Conservation (phyloP, 306 rosid species). For the Hippophae tibetana region DNA sequence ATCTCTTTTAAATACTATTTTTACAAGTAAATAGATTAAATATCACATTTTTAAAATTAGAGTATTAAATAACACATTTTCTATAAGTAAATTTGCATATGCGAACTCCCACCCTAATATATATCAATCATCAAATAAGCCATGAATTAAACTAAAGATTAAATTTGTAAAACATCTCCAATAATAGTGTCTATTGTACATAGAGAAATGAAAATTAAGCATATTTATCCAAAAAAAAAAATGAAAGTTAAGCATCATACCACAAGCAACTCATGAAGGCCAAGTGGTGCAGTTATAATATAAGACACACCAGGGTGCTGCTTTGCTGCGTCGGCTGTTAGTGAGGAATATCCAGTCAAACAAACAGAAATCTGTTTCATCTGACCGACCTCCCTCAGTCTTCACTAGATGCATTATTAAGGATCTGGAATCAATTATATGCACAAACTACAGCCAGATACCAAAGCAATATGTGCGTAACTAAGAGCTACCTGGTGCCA, state of each 20-base stretch:
- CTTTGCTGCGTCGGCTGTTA: conserved; percentile 80
- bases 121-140: conserved; percentile 2
- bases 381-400: conserved; percentile 1
- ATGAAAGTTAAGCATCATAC: conserved; percentile 27
- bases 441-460: too few species aligned
- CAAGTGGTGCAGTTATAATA: conserved; percentile 80
- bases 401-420: not conserved
- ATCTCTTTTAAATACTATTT: too few species aligned
- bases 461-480: not conserved
- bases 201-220: not conserved
- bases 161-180: conserved; percentile 2
- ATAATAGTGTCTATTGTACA: not conserved
- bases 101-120: not conserved
- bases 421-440: not conserved
- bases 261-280: conserved; percentile 75
- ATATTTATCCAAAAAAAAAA: not conserved
- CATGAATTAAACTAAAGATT: conserved; percentile 2
- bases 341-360: conserved; percentile 78
- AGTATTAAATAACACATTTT: too few species aligned
- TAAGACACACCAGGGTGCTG: conserved; percentile 63
- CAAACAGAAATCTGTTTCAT: not conserved
- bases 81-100: too few species aligned
- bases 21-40: too few species aligned
- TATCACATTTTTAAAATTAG: too few species aligned
- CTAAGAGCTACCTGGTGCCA: conserved; percentile 59